Percentiles rank a stretch among this genome's conserved stretches.
phyloP scores from a whole-genome alignment of 164 flowering plant species.

The Chimonanthus salicifolius region DNA sequence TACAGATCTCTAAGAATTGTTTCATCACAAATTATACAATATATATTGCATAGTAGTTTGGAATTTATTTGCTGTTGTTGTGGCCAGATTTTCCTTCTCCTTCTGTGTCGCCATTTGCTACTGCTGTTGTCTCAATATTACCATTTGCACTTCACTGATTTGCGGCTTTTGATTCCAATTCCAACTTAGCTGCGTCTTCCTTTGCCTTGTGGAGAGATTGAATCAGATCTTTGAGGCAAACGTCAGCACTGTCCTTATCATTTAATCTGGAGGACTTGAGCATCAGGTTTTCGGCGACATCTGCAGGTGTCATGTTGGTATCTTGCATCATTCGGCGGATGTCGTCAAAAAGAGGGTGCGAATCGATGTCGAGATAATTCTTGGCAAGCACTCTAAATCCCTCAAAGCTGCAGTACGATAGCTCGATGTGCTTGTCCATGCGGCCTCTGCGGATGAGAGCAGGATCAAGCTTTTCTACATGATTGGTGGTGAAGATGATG shows the following conservation, averaged over 20 bases:
- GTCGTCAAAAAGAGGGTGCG: conserved; percentile 31
- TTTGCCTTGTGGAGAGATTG: conserved; percentile 36
- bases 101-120: neutral
- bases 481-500: conserved; percentile 64
- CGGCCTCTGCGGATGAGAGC: conserved; percentile 53
- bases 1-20: too few species aligned
- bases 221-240: conserved; percentile 31
- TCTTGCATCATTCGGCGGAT: conserved; percentile 25
- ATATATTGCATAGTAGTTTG: too few species aligned
- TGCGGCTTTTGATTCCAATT: conserved; percentile 12
- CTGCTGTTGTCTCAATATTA: neutral
- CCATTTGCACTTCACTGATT: neutral
- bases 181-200: conserved; percentile 10
- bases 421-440: conserved; percentile 68
- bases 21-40: too few species aligned
- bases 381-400: conserved; percentile 51
- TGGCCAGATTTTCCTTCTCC: neutral
- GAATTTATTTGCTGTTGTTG: neutral
- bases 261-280: conserved; percentile 25
- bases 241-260: conserved; percentile 17
- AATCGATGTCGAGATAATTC: conserved; percentile 38
- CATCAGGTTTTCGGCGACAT: conserved; percentile 60
- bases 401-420: conserved; percentile 49
- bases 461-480: conserved; percentile 50
- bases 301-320: conserved; percentile 49